Evolutionary conservation across 805 yeast species (phyloP).

Genomic region (Lipomyces mesembrius): DNA sequence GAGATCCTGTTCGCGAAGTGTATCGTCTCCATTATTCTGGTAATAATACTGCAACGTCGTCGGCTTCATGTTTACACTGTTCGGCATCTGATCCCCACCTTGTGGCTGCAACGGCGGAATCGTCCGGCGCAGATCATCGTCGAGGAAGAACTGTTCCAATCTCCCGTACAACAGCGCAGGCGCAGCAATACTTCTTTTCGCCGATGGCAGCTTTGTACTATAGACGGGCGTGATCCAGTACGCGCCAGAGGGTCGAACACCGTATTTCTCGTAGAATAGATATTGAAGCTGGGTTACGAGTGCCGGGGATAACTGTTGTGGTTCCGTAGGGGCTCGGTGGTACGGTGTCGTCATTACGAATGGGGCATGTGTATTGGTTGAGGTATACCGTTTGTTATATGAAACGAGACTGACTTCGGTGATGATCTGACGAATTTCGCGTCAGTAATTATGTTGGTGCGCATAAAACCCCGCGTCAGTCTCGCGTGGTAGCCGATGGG

Average conservation of each 20-base stretch:
- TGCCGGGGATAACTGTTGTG: neutral
- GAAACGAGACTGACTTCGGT: neutral
- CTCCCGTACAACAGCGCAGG: constrained; percentile 5
- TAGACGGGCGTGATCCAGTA: constrained; percentile 21
- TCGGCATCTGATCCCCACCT: neutral
- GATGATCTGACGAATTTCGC: neutral
- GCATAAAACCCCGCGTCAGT: neutral
- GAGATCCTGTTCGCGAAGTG: constrained; percentile 11
- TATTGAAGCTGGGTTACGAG: constrained; percentile 3
- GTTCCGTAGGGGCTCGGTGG: neutral
- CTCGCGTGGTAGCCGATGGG: neutral
- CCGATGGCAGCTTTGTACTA: neutral
- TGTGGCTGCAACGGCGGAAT: constrained; percentile 13
- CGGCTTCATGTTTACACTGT: neutral
- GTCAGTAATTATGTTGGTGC: neutral
- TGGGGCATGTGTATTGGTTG: neutral
- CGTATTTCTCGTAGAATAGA: constrained; percentile 17
- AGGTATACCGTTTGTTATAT: neutral
- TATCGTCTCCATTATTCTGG: neutral
- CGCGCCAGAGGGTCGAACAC: constrained; percentile 12
- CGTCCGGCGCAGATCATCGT: constrained; percentile 15
- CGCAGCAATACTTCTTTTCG: constrained; percentile 1
- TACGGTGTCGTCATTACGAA: neutral
- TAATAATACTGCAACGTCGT: constrained; percentile 8
- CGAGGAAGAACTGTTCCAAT: constrained; percentile 17